phyloP scores from a whole-genome alignment of 2,329 filamentous ascomycete species.

The Stemphylium lycopersici region DNA sequence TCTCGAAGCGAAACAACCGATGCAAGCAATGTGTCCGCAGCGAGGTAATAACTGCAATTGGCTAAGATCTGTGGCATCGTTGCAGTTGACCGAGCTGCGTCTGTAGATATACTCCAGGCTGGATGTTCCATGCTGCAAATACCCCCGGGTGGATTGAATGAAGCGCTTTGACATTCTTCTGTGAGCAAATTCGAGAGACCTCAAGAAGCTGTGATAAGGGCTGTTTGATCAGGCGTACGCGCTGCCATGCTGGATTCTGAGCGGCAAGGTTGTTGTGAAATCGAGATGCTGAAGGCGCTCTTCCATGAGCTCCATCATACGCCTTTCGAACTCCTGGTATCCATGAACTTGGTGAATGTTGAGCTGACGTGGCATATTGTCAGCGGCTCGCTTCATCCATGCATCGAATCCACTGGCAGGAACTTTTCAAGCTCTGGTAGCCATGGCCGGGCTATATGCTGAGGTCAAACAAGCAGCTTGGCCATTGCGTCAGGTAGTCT shows the following conservation, averaged over 20 bases:
- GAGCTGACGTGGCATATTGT: too few species aligned
- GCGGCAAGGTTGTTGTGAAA: too few species aligned
- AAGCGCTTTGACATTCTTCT: constrained; percentile 32
- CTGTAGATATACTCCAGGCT: not conserved
- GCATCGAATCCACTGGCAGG: constrained; percentile 48
- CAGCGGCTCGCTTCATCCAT: too few species aligned
- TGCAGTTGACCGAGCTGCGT: constrained; percentile 30
- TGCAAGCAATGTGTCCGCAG: constrained; percentile 40
- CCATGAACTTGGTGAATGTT: too few species aligned
- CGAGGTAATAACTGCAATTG: constrained; percentile 27
- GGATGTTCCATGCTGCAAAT: constrained; percentile 12
- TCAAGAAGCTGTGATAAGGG: constrained; percentile 28
- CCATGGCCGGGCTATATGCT: constrained; percentile 65
- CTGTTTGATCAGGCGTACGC: constrained; percentile 16
- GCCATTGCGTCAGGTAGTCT: constrained; percentile 57
- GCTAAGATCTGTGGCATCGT: not conserved
- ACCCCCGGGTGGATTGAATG: constrained; percentile 20
- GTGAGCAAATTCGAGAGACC: constrained; percentile 23
- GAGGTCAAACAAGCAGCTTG: constrained; percentile 66
- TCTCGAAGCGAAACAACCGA: too few species aligned
- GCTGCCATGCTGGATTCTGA: too few species aligned
- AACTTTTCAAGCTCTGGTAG: constrained; percentile 60
- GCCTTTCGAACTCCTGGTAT: too few species aligned
- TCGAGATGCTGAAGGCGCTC: too few species aligned
- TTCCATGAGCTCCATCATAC: too few species aligned